Base-by-base conservation (phyloP, 305 asterid species). In the Fraxinus baroniana region DNA sequence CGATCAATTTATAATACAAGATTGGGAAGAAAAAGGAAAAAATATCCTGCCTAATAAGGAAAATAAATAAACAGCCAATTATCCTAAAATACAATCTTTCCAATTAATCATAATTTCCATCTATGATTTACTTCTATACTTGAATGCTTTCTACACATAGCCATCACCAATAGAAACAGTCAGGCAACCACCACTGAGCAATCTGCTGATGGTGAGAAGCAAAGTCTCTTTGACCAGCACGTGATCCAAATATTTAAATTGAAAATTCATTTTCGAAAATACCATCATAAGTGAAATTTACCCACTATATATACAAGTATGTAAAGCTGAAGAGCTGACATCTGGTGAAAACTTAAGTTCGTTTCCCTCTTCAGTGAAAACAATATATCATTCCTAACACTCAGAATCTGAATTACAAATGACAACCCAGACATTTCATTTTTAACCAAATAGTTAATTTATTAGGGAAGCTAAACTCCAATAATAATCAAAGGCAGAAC, bases 381-480 rank as follows among this genome's bases (percentile, higher is more conserved):
- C 26, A 57, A 57, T 57, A 18, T 17, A 57, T 49, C 24, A 57
- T 57, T n/a, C 18, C 68, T 18, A 57, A 57, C 26, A n/a, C 9
- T 57, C 26, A 18, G 68, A 57, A n/a, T 57, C 68, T 57, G 60
- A 78, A 71, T n/a, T 41, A 35, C 68, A 18, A 71, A 49, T 71
- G 74, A 80, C 49, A 57, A 78, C 26, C 41, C 35, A 20, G 12
- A n/a, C 12, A 18, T 57, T 35, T 41, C 60, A 77, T 72, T 52
- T 75, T 74, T 18, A 17, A 81, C 74, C 13, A 57, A 57, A 18
- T 5, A 57, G 68, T 57, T 18, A n/a, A 57, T 18, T 57, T 57
- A 57, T 57, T 18, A 44, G 55, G 55, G 17, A 13, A 46, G 57
- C 57, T 46, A 49, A 74, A 81, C 77, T 71, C 32, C n/a, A 86